Evolutionary conservation across 805 yeast genomes (phyloP).

Genomic region (Barnettozyma siamensis): DNA sequence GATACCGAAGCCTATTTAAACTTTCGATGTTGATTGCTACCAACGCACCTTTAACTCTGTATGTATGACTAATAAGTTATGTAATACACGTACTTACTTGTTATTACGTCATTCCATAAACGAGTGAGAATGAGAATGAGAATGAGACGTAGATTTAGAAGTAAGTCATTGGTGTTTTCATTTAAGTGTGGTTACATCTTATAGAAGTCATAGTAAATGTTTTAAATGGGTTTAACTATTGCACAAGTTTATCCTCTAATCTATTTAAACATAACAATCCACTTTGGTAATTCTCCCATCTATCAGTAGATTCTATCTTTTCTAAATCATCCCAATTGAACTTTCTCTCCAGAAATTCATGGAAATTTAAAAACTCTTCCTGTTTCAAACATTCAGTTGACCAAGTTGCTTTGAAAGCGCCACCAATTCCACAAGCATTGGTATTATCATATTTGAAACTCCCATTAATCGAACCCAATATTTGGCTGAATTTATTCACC

Average conservation of each 20-base stretch:
- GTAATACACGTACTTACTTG: too few relatives aligned
- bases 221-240: too few relatives aligned
- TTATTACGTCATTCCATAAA: too few relatives aligned
- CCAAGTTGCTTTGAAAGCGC: conserved; percentile 84
- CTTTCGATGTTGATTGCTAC: too few relatives aligned
- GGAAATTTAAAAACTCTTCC: conserved; percentile 27
- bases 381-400: conserved; percentile 29
- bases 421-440: conserved; percentile 91
- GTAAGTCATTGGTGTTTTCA: too few relatives aligned
- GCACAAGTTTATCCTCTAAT: conserved; percentile 22
- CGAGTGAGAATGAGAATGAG: too few relatives aligned
- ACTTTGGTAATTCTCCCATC: conserved; percentile 26
- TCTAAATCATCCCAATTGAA: conserved; percentile 42
- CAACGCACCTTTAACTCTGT: too few relatives aligned
- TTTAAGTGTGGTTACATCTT: too few relatives aligned
- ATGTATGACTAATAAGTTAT: too few relatives aligned
- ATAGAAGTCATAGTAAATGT: too few relatives aligned
- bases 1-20: too few relatives aligned
- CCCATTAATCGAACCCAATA: conserved; percentile 57
- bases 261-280: conserved; percentile 29
- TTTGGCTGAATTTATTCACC: conserved; percentile 60
- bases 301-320: conserved; percentile 19
- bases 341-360: conserved; percentile 38
- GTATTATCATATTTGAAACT: conserved; percentile 69
- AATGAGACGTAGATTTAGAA: too few relatives aligned